phyloP scores from a whole-genome alignment of 2,329 filamentous ascomycete species.

The Alternaria gaisen region DNA sequence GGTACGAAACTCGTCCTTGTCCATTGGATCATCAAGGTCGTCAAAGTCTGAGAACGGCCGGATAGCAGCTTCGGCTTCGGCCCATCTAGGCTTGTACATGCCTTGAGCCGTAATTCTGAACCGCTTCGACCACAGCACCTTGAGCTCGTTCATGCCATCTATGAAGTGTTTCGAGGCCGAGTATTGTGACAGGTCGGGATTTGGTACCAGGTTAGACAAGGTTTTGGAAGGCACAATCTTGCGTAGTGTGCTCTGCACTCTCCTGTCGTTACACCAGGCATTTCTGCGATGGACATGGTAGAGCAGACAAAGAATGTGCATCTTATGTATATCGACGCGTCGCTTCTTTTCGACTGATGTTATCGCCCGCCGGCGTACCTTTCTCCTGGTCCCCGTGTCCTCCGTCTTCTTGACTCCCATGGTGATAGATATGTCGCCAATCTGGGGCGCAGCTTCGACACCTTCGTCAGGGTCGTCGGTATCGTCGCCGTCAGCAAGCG shows the following conservation, averaged over 20 bases:
- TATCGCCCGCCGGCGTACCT: conserved; percentile 60
- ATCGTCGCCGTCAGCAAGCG: conserved; percentile 40
- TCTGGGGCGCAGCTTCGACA: conserved; percentile 40
- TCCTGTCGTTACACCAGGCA: conserved; percentile 82
- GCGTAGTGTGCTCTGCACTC: conserved; percentile 65
- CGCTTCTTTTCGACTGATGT: conserved; percentile 66
- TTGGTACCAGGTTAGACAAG: conserved; percentile 73
- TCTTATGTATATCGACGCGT: conserved; percentile 82
- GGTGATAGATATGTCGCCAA: conserved; percentile 53
- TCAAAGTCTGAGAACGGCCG: conserved; percentile 58
- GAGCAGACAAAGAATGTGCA: conserved; percentile 83
- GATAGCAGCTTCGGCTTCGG: conserved; percentile 70
- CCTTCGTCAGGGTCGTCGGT: conserved; percentile 35
- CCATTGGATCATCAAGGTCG: conserved; percentile 73
- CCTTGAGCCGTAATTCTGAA: conserved; percentile 72
- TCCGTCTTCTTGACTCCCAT: conserved; percentile 46
- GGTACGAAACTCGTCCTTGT: conserved; percentile 75
- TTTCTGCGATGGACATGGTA: conserved; percentile 81
- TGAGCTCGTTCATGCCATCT: conserved; percentile 76
- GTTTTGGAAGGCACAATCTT: conserved; percentile 72
- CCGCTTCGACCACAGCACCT: conserved; percentile 71
- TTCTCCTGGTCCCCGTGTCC: conserved; percentile 45
- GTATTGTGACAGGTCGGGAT: conserved; percentile 74
- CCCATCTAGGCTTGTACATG: conserved; percentile 68
- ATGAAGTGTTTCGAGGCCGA: conserved; percentile 78